A percentile compares a stretch with the other conserved stretches of the same genome.
These are phyloP conservation scores for Pleurotus eryngii DNA, from an alignment of 768 basidiomycete species.

Conservation along the genomic window DNA sequence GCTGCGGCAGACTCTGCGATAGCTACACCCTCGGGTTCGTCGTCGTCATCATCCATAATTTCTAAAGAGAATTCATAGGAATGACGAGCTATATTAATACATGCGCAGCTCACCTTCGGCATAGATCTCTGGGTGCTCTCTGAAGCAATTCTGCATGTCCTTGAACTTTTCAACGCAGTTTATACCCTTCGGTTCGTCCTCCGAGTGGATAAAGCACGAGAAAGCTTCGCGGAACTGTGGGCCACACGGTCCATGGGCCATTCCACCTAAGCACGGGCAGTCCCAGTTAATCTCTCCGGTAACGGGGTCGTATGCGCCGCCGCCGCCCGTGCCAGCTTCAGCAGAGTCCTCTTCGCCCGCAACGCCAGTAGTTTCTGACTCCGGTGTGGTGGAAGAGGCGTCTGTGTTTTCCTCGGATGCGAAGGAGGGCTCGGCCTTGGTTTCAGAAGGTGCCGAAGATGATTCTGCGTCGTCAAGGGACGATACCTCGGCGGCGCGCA, in stretches of 20 bases:
- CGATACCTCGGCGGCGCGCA: neutral
- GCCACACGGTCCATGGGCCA: constrained; percentile 97
- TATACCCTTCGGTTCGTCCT: constrained; percentile 94
- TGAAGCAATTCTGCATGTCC: constrained; percentile 97
- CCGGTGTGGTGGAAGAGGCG: neutral
- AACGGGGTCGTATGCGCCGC: constrained; percentile 84
- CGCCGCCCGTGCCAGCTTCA: constrained; percentile 20
- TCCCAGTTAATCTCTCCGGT: constrained; percentile 99
- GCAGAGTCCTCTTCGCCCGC: constrained; percentile 8
- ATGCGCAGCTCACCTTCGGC: constrained; percentile 68
- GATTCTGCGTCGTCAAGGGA: neutral
- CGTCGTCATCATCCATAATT: constrained; percentile 69
- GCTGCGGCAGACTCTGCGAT: constrained; percentile 4
- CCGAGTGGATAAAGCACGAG: constrained; percentile 93
- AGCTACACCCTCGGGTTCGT: constrained; percentile 29
- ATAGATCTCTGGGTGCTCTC: constrained; percentile 93
- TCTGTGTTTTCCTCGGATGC: neutral
- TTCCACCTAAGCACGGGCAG: constrained; percentile 97
- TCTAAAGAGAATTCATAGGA: constrained; percentile 31
- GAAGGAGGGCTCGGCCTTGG: neutral
- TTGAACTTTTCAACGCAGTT: constrained; percentile 98
- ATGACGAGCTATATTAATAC: neutral
- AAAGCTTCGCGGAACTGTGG: constrained; percentile 92
- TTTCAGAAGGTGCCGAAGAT: neutral
- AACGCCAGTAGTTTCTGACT: neutral